Percentiles rank a stretch among this genome's conserved stretches.
phyloP scores from a whole-genome alignment of 169 alveolate species.

The Perkinsus marinus region DNA sequence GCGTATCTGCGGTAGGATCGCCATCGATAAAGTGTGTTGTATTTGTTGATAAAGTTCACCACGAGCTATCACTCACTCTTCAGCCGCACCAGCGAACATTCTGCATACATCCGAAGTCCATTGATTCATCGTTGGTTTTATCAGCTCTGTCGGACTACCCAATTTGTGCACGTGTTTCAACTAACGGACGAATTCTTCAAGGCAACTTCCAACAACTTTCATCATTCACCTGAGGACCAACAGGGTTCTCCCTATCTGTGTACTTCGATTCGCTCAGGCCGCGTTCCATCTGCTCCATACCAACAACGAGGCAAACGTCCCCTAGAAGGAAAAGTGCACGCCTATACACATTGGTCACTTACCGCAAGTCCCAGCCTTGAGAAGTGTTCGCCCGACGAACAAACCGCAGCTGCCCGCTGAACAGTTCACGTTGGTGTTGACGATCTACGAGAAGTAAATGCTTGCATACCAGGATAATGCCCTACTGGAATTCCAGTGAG shows the following conservation, averaged over 20 bases:
- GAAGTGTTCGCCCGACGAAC: conserved; percentile 24
- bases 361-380: conserved; percentile 24
- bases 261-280: conserved; percentile 35
- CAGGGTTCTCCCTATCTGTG: conserved; percentile 46
- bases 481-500: conserved; percentile 50
- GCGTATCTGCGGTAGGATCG: neutral
- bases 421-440: conserved; percentile 52
- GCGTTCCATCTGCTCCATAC: conserved; percentile 53
- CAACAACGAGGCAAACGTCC: conserved; percentile 47
- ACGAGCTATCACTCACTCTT: neutral
- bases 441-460: neutral
- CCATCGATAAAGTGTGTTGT: neutral
- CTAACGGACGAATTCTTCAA: neutral
- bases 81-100: neutral
- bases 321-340: neutral
- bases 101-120: neutral
- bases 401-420: conserved; percentile 53
- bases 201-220: neutral
- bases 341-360: neutral
- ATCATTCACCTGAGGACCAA: conserved; percentile 34
- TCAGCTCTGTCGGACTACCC: neutral
- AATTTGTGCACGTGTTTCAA: neutral
- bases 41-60: neutral
- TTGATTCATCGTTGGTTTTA: neutral
- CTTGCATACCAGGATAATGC: neutral